Conservation (phyloP, 441 rosid genomes). For the Mallotus repandus region DNA sequence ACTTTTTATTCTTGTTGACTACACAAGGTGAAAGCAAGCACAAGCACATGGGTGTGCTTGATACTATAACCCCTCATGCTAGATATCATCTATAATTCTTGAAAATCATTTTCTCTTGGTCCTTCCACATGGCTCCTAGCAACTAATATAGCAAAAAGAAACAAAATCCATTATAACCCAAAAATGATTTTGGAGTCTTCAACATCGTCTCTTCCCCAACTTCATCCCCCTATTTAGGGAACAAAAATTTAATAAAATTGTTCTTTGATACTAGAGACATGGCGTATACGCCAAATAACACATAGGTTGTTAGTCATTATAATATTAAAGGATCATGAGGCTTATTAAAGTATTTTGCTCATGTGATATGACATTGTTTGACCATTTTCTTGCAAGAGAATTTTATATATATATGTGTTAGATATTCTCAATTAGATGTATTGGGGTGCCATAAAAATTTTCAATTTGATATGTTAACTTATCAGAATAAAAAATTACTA, state of each 20-base stretch:
- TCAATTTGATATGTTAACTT: too few relatives aligned
- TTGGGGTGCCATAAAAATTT: too few relatives aligned
- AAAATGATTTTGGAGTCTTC: background rate
- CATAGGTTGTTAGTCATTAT: background rate
- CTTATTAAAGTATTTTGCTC: background rate
- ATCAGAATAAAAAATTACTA: too few relatives aligned
- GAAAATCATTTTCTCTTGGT: background rate
- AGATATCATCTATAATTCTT: background rate
- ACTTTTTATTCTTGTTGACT: background rate
- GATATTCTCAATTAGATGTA: too few relatives aligned
- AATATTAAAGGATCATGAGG: background rate
- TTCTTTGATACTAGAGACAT: conserved; percentile 19
- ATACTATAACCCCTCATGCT: background rate
- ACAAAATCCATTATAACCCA: too few relatives aligned
- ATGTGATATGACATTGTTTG: background rate
- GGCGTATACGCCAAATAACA: conserved; percentile 30
- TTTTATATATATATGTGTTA: too few relatives aligned
- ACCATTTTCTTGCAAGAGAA: background rate
- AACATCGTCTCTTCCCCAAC: background rate
- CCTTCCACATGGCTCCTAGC: background rate
- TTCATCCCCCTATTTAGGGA: background rate
- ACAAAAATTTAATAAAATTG: conserved; percentile 15
- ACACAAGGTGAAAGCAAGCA: background rate
- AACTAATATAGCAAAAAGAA: background rate
- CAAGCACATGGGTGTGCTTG: conserved; percentile 5